A percentile compares a stretch with the other conserved stretches of the same genome.
Conservation (phyloP, 139 green algal genomes). For the Chlorella sp. region DNA sequence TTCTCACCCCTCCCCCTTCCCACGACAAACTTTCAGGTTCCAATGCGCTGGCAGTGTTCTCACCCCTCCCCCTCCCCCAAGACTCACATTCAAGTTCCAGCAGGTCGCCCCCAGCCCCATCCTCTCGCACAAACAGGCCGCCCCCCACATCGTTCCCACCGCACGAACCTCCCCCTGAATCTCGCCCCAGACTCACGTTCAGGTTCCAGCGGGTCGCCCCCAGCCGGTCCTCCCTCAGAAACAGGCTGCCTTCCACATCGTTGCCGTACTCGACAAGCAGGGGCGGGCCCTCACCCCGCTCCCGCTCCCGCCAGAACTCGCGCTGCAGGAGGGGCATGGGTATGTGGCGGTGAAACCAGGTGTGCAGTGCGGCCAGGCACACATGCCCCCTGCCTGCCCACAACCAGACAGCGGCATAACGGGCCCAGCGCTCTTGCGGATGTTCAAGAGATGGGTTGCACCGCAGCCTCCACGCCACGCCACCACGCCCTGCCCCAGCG, state of each 20-base stretch:
- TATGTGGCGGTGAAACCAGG: neutral
- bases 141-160: neutral
- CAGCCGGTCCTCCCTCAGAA: constrained; percentile 61
- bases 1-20: too few species aligned
- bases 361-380: neutral
- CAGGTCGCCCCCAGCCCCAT: too few species aligned
- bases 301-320: constrained; percentile 65
- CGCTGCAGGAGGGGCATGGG: constrained; percentile 34
- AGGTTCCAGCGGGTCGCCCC: constrained; percentile 71
- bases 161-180: neutral
- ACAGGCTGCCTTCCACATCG: constrained; percentile 80
- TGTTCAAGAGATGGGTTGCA: neutral
- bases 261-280: constrained; percentile 73
- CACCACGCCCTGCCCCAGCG: neutral
- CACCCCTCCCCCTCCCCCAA: neutral
- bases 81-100: neutral
- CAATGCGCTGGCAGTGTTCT: too few species aligned
- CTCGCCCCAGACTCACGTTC: constrained; percentile 31
- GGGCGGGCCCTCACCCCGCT: neutral
- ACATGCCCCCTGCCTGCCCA: neutral
- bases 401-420: neutral
- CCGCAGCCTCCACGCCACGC: neutral
- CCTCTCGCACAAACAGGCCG: too few species aligned
- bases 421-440: too few species aligned
- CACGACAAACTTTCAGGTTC: too few species aligned